Evolutionary conservation across 148 eudicot genomes (phyloP).

Genomic region (Fagopyrum homotropicum): DNA sequence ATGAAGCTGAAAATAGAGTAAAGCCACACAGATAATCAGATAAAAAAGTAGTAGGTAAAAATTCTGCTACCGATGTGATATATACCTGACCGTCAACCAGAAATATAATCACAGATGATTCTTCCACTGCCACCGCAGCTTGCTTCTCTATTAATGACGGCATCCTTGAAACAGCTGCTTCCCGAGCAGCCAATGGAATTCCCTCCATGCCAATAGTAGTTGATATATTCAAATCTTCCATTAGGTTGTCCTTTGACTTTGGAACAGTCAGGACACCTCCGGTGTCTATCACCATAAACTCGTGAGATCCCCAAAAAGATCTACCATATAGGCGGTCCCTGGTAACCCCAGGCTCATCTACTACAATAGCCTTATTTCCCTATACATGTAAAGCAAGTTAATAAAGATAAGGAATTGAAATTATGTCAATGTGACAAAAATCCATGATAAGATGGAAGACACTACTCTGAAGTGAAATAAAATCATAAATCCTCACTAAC

Average conservation of each 20-base stretch:
- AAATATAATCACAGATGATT: conserved; percentile 85
- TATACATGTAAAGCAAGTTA: conserved; percentile 17
- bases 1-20: background rate
- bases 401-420: background rate
- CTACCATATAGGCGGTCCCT: conserved; percentile 96
- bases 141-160: conserved; percentile 94
- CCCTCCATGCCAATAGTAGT: conserved; percentile 99
- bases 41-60: background rate
- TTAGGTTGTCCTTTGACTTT: conserved; percentile 63
- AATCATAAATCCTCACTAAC: background rate
- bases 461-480: background rate
- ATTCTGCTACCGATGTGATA: background rate
- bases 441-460: background rate
- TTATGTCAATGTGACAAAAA: background rate
- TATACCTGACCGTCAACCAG: conserved; percentile 97
- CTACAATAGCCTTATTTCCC: conserved; percentile 97
- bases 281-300: conserved; percentile 89
- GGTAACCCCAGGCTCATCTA: conserved; percentile 97
- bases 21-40: background rate
- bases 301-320: conserved; percentile 79
- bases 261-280: conserved; percentile 84
- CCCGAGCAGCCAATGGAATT: conserved; percentile 74
- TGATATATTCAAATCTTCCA: conserved; percentile 79
- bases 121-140: conserved; percentile 86
- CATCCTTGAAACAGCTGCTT: conserved; percentile 97